Conservation (phyloP, 2,329 filamentous ascomycete species). For the Exophiala lecanii-corni region DNA sequence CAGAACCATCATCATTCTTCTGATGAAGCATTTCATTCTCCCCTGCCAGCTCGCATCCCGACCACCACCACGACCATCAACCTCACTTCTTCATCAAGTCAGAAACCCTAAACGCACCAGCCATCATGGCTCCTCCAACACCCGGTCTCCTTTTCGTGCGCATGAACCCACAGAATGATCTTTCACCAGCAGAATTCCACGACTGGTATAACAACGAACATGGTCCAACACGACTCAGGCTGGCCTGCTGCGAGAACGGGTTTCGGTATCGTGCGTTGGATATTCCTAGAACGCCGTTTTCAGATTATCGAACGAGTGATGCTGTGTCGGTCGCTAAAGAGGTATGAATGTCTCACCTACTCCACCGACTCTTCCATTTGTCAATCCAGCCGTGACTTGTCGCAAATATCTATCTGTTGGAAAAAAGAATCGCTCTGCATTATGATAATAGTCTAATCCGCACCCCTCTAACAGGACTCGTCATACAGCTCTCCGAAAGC, state of each 20-base stretch:
- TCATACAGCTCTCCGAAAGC: slow-evolving; percentile 38
- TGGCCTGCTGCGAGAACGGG: slow-evolving; percentile 70
- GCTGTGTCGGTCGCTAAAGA: not conserved
- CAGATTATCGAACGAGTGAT: slow-evolving; percentile 1
- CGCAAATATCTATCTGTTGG: too few species aligned
- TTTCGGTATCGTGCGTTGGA: slow-evolving; percentile 73
- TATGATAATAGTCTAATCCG: too few species aligned
- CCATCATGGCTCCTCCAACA: too few species aligned
- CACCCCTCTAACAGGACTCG: not conserved
- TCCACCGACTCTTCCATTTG: too few species aligned
- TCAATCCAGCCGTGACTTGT: too few species aligned
- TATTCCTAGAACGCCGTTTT: slow-evolving; percentile 27
- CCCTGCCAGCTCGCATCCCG: too few species aligned
- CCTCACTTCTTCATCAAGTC: too few species aligned
- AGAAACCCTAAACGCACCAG: too few species aligned
- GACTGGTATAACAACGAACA: slow-evolving; percentile 96
- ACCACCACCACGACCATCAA: too few species aligned
- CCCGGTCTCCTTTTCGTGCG: slow-evolving; percentile 78
- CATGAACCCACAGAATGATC: slow-evolving; percentile 60
- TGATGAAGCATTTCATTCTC: too few species aligned
- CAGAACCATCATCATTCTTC: too few species aligned
- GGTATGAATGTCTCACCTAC: slow-evolving; percentile 59
- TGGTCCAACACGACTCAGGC: slow-evolving; percentile 71
- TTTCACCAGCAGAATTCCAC: slow-evolving; percentile 57
- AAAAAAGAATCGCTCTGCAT: too few species aligned